Conservation (phyloP, 2,329 filamentous ascomycete species). For the Sarocladium kiliense region DNA sequence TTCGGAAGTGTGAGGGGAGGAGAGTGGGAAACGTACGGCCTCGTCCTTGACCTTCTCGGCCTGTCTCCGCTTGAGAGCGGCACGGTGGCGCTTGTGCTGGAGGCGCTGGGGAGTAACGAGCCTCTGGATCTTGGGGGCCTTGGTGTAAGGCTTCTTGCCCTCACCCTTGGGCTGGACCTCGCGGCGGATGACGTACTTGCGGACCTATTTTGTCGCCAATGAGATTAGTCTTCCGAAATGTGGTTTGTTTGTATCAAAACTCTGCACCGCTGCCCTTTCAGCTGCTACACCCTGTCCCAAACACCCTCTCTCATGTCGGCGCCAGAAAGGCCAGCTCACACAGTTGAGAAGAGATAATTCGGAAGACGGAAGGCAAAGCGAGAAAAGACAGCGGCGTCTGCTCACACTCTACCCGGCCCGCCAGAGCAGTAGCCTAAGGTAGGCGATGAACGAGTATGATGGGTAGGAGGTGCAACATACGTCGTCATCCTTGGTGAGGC, state of each 20-base stretch:
- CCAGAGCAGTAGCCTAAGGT: slow-evolving; percentile 46
- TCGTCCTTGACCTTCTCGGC: slow-evolving; percentile 97
- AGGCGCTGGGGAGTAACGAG: slow-evolving; percentile 99
- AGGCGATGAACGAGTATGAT: slow-evolving; percentile 63
- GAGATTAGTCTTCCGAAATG: slow-evolving; percentile 30
- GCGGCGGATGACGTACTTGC: slow-evolving; percentile 99
- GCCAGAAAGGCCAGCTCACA: not conserved
- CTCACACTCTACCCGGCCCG: slow-evolving; percentile 58
- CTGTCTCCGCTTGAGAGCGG: slow-evolving; percentile 97
- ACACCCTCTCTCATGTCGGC: not conserved
- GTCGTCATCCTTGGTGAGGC: slow-evolving; percentile 99
- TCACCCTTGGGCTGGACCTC: slow-evolving; percentile 96
- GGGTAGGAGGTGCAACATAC: slow-evolving; percentile 64
- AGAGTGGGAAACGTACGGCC: slow-evolving; percentile 64
- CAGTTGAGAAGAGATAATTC: not conserved
- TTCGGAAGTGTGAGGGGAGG: not conserved
- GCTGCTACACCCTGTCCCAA: not conserved
- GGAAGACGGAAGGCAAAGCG: slow-evolving; percentile 9
- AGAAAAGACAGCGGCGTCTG: slow-evolving; percentile 22
- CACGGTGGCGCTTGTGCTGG: slow-evolving; percentile 98
- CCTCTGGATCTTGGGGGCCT: slow-evolving; percentile 99
- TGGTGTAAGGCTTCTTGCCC: slow-evolving; percentile 98
- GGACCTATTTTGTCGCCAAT: slow-evolving; percentile 59
- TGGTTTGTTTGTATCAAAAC: not conserved
- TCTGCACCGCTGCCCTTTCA: slow-evolving; percentile 4